Percentiles rank a stretch among this genome's conserved stretches.
Evolutionary conservation across 345 rosid species (phyloP).

Genomic region (Eucalyptus leucophloia): DNA sequence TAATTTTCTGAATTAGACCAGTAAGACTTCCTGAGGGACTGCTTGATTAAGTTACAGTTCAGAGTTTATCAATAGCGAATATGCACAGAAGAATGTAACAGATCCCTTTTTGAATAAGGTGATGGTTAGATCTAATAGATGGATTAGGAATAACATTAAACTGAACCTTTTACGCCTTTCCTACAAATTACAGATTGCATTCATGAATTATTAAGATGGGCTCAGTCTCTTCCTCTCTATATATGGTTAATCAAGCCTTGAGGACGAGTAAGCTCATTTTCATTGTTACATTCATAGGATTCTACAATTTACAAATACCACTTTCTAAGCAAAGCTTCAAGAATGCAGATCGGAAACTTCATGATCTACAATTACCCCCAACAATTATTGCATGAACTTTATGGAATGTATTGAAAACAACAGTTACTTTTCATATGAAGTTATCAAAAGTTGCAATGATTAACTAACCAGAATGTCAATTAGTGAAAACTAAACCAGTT

Average conservation of each 20-base stretch:
- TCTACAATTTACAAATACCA: neutral
- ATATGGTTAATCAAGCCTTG: neutral
- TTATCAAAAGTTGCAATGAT: neutral
- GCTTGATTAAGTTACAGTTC: neutral
- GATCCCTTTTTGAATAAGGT: neutral
- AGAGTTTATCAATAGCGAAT: neutral
- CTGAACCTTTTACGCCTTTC: neutral
- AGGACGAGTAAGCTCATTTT: neutral
- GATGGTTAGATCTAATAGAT: neutral
- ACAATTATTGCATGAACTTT: neutral
- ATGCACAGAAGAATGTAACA: neutral
- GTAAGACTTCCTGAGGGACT: neutral
- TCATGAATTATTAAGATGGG: neutral
- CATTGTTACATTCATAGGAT: neutral
- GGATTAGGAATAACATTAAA: neutral
- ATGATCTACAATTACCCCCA: neutral
- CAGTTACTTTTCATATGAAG: neutral
- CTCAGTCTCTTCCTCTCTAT: neutral
- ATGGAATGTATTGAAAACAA: neutral
- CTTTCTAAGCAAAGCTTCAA: neutral
- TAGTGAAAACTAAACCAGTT: neutral
- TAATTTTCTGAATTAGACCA: neutral
- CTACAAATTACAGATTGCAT: neutral
- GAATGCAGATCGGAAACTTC: neutral
- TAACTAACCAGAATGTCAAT: neutral